Evolutionary conservation across 352 stramenopile species (phyloP).

Genomic region (Globisporangium parvum): DNA sequence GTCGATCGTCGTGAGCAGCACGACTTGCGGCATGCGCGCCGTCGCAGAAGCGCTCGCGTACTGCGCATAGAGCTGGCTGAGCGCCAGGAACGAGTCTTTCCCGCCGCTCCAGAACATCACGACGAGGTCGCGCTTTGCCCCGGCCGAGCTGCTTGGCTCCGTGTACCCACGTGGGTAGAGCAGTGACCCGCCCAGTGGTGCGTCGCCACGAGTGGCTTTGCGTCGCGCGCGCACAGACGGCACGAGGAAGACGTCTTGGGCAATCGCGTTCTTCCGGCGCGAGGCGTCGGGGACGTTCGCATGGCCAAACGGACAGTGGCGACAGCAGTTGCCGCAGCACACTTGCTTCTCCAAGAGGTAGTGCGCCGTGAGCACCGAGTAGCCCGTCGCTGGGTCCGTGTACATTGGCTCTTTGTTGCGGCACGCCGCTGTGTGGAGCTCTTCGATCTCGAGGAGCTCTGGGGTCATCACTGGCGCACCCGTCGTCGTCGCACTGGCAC

Average conservation of each 20-base stretch:
- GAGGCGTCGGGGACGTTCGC: slow-evolving; percentile 58
- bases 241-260: slow-evolving; percentile 28
- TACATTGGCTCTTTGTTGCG: slow-evolving; percentile 66
- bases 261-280: slow-evolving; percentile 31
- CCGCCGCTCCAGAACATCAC: slow-evolving; percentile 87
- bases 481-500: neutral
- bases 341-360: slow-evolving; percentile 67
- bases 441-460: slow-evolving; percentile 44
- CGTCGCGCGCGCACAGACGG: slow-evolving; percentile 13
- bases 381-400: slow-evolving; percentile 78
- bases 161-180: slow-evolving; percentile 22
- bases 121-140: slow-evolving; percentile 32
- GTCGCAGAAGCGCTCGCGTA: slow-evolving; percentile 18
- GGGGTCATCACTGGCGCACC: neutral
- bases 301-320: slow-evolving; percentile 88
- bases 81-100: slow-evolving; percentile 87
- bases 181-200: slow-evolving; percentile 19
- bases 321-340: slow-evolving; percentile 88
- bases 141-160: slow-evolving; percentile 2
- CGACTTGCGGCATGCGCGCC: slow-evolving; percentile 41
- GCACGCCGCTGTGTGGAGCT: slow-evolving; percentile 69
- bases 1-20: slow-evolving; percentile 88
- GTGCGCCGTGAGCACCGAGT: slow-evolving; percentile 84
- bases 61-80: slow-evolving; percentile 32
- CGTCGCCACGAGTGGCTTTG: slow-evolving; percentile 1